Conservation (phyloP, 768 basidiomycete genomes). For the Phanerochaete sordida region DNA sequence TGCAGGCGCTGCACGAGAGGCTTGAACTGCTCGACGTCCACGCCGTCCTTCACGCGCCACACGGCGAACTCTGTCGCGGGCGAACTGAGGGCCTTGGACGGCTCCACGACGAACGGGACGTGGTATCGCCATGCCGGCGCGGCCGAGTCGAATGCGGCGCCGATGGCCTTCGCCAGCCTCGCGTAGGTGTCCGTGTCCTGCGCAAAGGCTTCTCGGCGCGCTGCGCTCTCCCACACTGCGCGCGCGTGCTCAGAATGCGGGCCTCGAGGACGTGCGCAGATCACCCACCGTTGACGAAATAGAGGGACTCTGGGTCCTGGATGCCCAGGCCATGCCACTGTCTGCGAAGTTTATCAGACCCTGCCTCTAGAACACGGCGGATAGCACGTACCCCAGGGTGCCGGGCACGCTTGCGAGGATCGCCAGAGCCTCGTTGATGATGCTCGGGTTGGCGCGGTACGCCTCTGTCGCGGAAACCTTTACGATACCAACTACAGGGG, state of each 20-base stretch:
- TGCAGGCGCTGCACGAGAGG: neutral
- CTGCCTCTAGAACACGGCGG: neutral
- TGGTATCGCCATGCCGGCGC: neutral
- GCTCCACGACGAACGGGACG: constrained; percentile 3
- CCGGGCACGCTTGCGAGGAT: neutral
- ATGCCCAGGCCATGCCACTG: constrained; percentile 6
- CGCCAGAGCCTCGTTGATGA: neutral
- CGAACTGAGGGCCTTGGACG: neutral
- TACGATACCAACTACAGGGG: neutral
- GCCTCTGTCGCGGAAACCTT: neutral
- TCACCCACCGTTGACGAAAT: constrained; percentile 13
- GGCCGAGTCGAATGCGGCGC: neutral
- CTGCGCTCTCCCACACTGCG: constrained; percentile 14
- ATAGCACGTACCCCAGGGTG: neutral
- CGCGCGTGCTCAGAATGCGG: neutral
- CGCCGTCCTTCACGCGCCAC: neutral
- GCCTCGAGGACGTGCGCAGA: neutral
- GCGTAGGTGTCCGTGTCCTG: constrained; percentile 13
- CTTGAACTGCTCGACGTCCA: neutral
- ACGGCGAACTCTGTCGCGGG: constrained; percentile 6
- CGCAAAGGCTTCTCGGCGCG: constrained; percentile 11
- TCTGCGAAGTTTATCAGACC: neutral
- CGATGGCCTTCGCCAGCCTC: constrained; percentile 1
- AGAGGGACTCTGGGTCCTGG: constrained; percentile 17
- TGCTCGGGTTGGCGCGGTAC: neutral